These are phyloP conservation scores for Daldinia childiae DNA, from an alignment of 495 filamentous ascomycete species.

Conservation along the genomic window DNA sequence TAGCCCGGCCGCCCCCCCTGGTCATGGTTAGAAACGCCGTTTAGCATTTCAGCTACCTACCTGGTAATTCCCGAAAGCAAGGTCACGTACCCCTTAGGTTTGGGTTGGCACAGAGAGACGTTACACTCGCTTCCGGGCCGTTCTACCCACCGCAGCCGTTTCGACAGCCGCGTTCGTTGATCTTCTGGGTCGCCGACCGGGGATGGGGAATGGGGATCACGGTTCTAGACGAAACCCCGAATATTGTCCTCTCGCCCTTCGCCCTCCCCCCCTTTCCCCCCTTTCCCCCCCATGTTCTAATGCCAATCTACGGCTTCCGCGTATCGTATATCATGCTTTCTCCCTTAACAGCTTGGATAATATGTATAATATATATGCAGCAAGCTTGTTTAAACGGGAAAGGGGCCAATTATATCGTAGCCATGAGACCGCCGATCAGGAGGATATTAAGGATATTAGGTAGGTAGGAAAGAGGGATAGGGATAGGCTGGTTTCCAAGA, in stretches of 20 bases:
- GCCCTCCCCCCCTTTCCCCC: background rate
- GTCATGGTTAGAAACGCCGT: slow-evolving; percentile 2
- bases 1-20: no score
- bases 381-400: slow-evolving; percentile 10
- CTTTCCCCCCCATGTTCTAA: background rate
- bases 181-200: slow-evolving; percentile 44
- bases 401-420: slow-evolving; percentile 25
- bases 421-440: slow-evolving; percentile 31
- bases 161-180: slow-evolving; percentile 40
- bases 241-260: background rate
- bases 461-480: no score
- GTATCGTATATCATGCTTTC: slow-evolving; percentile 9
- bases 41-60: slow-evolving; percentile 4
- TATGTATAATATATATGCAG: slow-evolving; percentile 26
- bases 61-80: slow-evolving; percentile 29
- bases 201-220: slow-evolving; percentile 23
- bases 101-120: slow-evolving; percentile 29
- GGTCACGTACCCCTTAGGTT: slow-evolving; percentile 17
- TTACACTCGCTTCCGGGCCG: slow-evolving; percentile 43
- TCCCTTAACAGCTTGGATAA: slow-evolving; percentile 6
- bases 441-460: slow-evolving; percentile 18
- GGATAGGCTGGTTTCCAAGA: slow-evolving; percentile 30
- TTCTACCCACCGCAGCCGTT: slow-evolving; percentile 42
- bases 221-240: slow-evolving; percentile 44
- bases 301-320: slow-evolving; percentile 18